phyloP scores from a whole-genome alignment of 805 yeast genomes.

The Pichia nanzhaoensis region DNA sequence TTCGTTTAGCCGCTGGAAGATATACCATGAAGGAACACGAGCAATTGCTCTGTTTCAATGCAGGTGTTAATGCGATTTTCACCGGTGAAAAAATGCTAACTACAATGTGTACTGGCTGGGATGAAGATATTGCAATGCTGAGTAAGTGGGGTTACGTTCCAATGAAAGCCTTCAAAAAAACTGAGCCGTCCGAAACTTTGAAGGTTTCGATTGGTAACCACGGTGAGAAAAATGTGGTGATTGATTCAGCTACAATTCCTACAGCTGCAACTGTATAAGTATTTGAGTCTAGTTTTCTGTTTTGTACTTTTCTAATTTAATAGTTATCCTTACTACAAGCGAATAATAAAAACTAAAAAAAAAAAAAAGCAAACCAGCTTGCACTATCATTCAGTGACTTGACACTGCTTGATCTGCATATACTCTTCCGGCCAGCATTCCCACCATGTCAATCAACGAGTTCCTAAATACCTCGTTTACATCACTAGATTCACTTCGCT shows the following conservation, averaged over 20 bases:
- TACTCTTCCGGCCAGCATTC: too few relatives aligned
- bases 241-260: neutral
- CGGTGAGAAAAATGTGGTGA: neutral
- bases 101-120: conserved; percentile 81
- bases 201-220: neutral
- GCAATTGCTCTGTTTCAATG: conserved; percentile 67
- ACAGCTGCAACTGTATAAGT: neutral
- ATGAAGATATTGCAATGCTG: conserved; percentile 66
- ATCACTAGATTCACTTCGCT: neutral
- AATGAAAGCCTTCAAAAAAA: conserved; percentile 15
- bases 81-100: conserved; percentile 79
- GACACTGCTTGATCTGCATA: too few relatives aligned
- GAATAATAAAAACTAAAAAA: too few relatives aligned
- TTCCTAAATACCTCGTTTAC: conserved; percentile 4
- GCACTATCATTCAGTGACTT: too few relatives aligned
- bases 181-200: neutral
- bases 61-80: conserved; percentile 75
- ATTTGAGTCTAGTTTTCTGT: too few relatives aligned
- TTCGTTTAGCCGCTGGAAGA: conserved; percentile 75
- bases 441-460: neutral
- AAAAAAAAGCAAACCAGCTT: too few relatives aligned
- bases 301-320: too few relatives aligned
- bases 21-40: conserved; percentile 74
- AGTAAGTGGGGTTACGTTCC: conserved; percentile 52
- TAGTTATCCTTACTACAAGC: too few relatives aligned